Evolutionary conservation across 1,284 basidiomycete genomes (phyloP), one percentile per base, ranked within the genome.

Genomic region (Serendipita sp.): DNA sequence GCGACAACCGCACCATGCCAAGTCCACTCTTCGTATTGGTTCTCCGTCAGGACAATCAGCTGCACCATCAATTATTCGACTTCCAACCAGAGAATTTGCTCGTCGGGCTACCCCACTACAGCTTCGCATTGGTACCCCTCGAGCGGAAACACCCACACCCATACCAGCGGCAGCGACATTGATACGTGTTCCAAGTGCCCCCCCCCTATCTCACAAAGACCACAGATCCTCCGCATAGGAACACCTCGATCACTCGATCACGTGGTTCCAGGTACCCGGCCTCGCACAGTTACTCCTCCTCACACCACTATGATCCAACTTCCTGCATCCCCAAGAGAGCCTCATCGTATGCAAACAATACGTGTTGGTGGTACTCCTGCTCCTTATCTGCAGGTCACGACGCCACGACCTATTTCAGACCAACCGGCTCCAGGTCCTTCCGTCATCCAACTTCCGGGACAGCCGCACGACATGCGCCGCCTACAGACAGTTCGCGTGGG

Each of bases 371-470:
- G 17, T n/a, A 32, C 53, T 32, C 45, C 45, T 22, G 5, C n/a
- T 26, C 53, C 53, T 4, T 17, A 26, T 49, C 26, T 5, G 15
- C 3, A 4, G n/a, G n/a, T 29, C n/a, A n/a, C 45, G 15, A 22
- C 53, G 15, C 17, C 53, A 3, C 32, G 15, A 29, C 26, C 53
- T 3, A n/a, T 4, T 26, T 17, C 32, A 29, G 53, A 29, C 4
- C 53, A 22, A 5, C 6, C n/a, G 22, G n/a, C 5, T 5, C 26
- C 22, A 35, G 53, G 17, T 5, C 53, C 53, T 58, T 22, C 53
- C 32, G 32, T 58, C n/a, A 58, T 58, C 8, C 53, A 58, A 58
- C 30, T 58, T 6, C 53, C 53, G 22, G 53, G 53, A n/a, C 53
- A 58, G 32, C 17, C 30, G n/a, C 53, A 35, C n/a, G 49, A 53